Evolutionary conservation across 192 early-diverging fungal species (phyloP).

Genomic region (Umbelopsis sp.): DNA sequence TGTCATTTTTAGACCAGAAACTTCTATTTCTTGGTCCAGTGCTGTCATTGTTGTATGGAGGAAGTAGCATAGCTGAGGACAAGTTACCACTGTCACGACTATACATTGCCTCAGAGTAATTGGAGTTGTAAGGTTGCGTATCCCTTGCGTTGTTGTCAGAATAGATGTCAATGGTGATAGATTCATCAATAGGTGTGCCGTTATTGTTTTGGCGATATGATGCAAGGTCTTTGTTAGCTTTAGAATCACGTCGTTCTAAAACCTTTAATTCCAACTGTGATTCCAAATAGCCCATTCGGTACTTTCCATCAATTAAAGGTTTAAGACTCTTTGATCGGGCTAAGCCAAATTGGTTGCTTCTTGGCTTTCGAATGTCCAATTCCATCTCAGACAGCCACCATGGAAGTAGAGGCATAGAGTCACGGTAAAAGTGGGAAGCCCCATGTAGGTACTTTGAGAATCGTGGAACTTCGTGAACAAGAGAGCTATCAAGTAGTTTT

Average conservation of each 20-base stretch:
- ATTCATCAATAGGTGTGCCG: constrained; percentile 1
- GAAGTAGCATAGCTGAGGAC: neutral
- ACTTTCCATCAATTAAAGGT: constrained; percentile 24
- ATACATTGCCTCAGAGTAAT: neutral
- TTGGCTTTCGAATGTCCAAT: constrained; percentile 45
- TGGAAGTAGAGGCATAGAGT: constrained; percentile 14
- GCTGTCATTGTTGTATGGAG: neutral
- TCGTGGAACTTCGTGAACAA: constrained; percentile 78
- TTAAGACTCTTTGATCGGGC: constrained; percentile 18
- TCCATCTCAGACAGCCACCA: constrained; percentile 46
- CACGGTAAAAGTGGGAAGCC: constrained; percentile 6
- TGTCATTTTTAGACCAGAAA: neutral
- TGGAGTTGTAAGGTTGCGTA: neutral
- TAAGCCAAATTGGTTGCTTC: constrained; percentile 5
- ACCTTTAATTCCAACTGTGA: constrained; percentile 23
- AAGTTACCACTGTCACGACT: constrained; percentile 5
- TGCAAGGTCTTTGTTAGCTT: neutral
- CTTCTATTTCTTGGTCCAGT: neutral
- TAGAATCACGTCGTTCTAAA: neutral
- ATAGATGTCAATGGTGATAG: neutral
- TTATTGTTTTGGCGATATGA: constrained; percentile 4
- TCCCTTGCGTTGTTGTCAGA: neutral
- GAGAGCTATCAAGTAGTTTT: constrained; percentile 68
- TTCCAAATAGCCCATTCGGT: constrained; percentile 38
- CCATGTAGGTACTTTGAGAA: constrained; percentile 89